phyloP scores from a whole-genome alignment of 148 eudicot species.

The Polygonum maritimum region DNA sequence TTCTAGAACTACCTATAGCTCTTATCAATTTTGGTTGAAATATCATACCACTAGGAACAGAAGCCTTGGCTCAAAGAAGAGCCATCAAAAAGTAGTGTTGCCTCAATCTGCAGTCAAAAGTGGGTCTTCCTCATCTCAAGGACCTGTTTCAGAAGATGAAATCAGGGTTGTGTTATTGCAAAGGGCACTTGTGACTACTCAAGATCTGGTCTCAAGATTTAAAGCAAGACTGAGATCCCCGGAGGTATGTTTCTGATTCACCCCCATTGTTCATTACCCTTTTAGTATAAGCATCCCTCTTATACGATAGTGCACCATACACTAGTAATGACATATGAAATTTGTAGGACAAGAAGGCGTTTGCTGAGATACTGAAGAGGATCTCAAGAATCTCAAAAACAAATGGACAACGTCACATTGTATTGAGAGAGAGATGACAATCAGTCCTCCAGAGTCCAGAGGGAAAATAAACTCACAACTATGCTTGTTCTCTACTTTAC shows the following conservation, averaged over 20 bases:
- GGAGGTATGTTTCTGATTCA: constrained; percentile 42
- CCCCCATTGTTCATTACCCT: not conserved
- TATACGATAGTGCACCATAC: too few relatives aligned
- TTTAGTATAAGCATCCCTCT: too few relatives aligned
- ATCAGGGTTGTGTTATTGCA: constrained; percentile 69
- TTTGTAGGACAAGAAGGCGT: constrained; percentile 84
- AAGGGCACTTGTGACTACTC: constrained; percentile 68
- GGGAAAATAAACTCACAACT: not conserved
- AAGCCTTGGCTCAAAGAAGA: constrained; percentile 52
- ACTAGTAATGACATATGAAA: not conserved
- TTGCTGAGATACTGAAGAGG: constrained; percentile 71
- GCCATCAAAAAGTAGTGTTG: constrained; percentile 29
- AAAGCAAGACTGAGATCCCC: constrained; percentile 60
- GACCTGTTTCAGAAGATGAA: constrained; percentile 92
- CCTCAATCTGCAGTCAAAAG: constrained; percentile 29
- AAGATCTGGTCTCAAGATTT: constrained; percentile 73
- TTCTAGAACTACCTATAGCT: constrained; percentile 6
- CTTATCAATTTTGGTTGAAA: not conserved
- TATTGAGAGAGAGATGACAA: constrained; percentile 45
- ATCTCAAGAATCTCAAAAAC: constrained; percentile 82
- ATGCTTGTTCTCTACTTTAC: not conserved
- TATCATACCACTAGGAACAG: constrained; percentile 35
- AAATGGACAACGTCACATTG: constrained; percentile 53
- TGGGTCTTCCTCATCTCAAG: constrained; percentile 37
- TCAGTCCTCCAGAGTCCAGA: not conserved